Percentiles rank a stretch among this genome's conserved stretches.
phyloP scores from a whole-genome alignment of 768 basidiomycete species.

The Russula sp. region DNA sequence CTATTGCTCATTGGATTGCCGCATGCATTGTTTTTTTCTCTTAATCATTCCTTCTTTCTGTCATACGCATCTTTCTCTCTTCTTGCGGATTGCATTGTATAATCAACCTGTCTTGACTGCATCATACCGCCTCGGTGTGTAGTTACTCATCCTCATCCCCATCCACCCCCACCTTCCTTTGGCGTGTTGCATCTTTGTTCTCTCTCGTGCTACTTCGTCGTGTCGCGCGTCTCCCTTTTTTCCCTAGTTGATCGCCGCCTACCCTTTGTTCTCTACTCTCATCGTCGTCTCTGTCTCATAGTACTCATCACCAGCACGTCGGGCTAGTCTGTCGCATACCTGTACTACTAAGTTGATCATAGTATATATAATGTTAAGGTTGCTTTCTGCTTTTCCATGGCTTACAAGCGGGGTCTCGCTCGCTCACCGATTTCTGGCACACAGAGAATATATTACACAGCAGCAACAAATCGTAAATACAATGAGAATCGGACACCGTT shows the following conservation, averaged over 20 bases:
- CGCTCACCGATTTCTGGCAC: not conserved
- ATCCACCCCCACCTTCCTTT: not conserved
- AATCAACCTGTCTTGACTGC: conserved; percentile 16
- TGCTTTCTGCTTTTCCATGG: not conserved
- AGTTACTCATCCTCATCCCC: not conserved
- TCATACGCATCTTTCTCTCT: conserved; percentile 2
- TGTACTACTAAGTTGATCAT: conserved; percentile 22
- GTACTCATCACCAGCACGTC: conserved; percentile 20
- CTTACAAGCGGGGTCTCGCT: not conserved
- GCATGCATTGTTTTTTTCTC: not conserved
- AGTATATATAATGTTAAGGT: conserved; percentile 21
- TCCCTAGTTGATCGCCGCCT: not conserved
- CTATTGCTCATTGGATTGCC: not conserved
- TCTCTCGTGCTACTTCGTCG: not conserved
- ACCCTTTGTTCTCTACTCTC: not conserved
- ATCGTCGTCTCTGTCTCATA: conserved; percentile 6
- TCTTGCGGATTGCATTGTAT: conserved; percentile 17
- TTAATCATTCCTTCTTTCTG: not conserved
- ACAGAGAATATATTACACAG: not conserved
- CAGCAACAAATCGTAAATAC: not conserved
- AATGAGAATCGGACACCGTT: not conserved
- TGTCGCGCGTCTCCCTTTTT: not conserved
- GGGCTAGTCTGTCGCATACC: conserved; percentile 22
- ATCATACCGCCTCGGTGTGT: conserved; percentile 10
- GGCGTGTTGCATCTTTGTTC: not conserved